These are phyloP conservation scores for Syzygium syzygioides DNA, from an alignment of 441 rosid species.

Conservation along the genomic window DNA sequence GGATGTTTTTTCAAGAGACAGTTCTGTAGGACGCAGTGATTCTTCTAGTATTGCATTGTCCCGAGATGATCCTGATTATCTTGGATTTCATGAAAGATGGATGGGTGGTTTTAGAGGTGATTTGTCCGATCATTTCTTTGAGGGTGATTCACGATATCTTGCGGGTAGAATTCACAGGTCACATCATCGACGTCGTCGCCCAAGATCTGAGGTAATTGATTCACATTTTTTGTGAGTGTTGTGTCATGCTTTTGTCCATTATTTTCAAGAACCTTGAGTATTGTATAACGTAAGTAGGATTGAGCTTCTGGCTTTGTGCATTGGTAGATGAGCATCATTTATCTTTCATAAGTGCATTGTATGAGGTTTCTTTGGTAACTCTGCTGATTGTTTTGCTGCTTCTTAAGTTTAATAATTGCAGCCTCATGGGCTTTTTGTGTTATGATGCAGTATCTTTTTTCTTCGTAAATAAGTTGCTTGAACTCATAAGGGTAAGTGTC, in stretches of 20 bases:
- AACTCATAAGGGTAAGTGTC: background rate
- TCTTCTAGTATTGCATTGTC: conserved; percentile 35
- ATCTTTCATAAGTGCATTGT: background rate
- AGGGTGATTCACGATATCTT: conserved; percentile 38
- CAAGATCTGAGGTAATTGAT: conserved; percentile 54
- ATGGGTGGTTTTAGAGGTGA: conserved; percentile 43
- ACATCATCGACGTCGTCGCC: conserved; percentile 39
- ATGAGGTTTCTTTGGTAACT: background rate
- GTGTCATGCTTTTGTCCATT: background rate
- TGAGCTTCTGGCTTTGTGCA: background rate
- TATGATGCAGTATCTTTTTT: background rate
- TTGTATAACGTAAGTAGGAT: background rate
- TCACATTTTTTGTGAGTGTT: background rate
- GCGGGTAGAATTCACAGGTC: conserved; percentile 41
- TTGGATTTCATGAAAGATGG: conserved; percentile 46
- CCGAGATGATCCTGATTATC: conserved; percentile 32
- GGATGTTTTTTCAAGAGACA: conserved; percentile 54
- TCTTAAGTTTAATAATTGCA: background rate
- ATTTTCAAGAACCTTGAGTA: background rate
- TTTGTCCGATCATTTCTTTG: conserved; percentile 30
- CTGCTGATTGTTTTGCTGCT: background rate
- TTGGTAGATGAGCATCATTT: background rate
- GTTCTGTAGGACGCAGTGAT: conserved; percentile 35
- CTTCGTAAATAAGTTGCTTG: background rate
- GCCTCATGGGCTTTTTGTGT: background rate